Percentiles rank a stretch among this genome's conserved stretches.
phyloP scores from a whole-genome alignment of 257 asterid species.

The Ilex asprella region DNA sequence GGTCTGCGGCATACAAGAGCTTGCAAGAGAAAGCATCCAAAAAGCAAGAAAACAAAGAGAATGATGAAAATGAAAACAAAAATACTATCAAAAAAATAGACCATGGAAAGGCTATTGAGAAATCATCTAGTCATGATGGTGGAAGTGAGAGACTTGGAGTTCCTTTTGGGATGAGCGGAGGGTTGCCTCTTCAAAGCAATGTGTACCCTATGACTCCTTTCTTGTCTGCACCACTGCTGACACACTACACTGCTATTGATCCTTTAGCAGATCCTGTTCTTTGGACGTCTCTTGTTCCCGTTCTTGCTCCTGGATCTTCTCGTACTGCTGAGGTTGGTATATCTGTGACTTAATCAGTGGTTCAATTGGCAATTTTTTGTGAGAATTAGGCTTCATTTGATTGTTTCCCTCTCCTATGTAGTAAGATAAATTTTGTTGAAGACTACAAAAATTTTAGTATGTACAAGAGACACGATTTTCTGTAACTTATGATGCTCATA shows the following conservation, averaged over 20 bases:
- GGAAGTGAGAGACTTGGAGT: slow-evolving; percentile 51
- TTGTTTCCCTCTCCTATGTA: neutral
- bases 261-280: slow-evolving; percentile 70
- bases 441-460: neutral
- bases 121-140: slow-evolving; percentile 39
- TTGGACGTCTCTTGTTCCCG: slow-evolving; percentile 76
- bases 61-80: slow-evolving; percentile 74
- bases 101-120: slow-evolving; percentile 56
- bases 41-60: slow-evolving; percentile 57
- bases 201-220: slow-evolving; percentile 55
- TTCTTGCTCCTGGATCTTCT: slow-evolving; percentile 70
- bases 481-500: neutral
- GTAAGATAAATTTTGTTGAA: neutral
- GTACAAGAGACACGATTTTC: neutral
- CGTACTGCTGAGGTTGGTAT: slow-evolving; percentile 56
- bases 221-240: slow-evolving; percentile 76
- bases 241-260: slow-evolving; percentile 65
- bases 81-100: slow-evolving; percentile 39
- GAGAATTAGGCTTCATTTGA: neutral
- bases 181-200: slow-evolving; percentile 51
- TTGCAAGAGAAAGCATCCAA: slow-evolving; percentile 66
- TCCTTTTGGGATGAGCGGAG: slow-evolving; percentile 56
- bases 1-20: slow-evolving; percentile 74
- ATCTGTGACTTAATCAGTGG: slow-evolving; percentile 11
- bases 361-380: neutral